phyloP scores from a whole-genome alignment of 352 stramenopile species.

The Thalassiosira livingstoniorum region DNA sequence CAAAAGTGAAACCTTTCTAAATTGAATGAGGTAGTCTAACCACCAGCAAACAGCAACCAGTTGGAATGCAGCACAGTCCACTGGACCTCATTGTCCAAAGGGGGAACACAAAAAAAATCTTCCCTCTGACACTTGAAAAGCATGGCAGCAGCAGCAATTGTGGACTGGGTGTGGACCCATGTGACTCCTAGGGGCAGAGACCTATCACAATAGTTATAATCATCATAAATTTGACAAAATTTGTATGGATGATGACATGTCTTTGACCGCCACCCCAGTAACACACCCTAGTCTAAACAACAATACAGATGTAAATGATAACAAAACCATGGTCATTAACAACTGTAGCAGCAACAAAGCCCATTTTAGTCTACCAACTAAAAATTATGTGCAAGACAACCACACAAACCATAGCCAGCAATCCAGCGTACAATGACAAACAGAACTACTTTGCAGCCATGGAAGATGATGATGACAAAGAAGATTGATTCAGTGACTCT shows the following conservation, averaged over 20 bases:
- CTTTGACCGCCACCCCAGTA: neutral
- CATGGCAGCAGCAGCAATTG: neutral
- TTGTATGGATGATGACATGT: neutral
- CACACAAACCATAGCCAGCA: too few relatives aligned
- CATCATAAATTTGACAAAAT: neutral
- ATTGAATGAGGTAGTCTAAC: neutral
- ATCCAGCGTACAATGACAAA: too few relatives aligned
- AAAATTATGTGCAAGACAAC: too few relatives aligned
- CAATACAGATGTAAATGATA: neutral
- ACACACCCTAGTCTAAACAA: neutral
- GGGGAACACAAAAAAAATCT: too few relatives aligned
- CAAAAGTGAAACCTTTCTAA: constrained; percentile 46
- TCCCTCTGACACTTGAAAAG: neutral
- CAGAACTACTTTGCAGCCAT: too few relatives aligned
- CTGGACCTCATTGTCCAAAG: neutral
- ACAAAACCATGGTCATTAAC: neutral
- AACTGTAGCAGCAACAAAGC: neutral
- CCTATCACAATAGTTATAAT: neutral
- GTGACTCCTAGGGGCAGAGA: neutral
- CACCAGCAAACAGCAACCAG: neutral
- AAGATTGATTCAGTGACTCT: too few relatives aligned
- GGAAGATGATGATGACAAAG: neutral
- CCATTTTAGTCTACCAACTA: neutral
- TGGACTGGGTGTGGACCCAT: neutral
- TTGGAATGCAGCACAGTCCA: too few relatives aligned